phyloP scores from a whole-genome alignment of 805 yeast genomes.

The Candida hispaniensis region DNA sequence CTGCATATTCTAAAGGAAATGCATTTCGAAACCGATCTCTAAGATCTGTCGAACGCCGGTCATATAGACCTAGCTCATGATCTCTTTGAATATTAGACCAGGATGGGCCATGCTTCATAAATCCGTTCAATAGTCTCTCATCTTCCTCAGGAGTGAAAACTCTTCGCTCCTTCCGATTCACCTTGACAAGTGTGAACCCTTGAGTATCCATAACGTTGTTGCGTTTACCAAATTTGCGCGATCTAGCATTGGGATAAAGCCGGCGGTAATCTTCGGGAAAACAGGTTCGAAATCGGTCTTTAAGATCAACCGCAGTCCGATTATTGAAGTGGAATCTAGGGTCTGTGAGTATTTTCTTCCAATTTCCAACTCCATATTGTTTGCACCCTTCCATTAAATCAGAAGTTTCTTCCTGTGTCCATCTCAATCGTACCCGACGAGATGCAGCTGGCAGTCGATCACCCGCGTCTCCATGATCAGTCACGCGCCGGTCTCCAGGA shows the following conservation, averaged over 20 bases:
- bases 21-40: slow-evolving; percentile 38
- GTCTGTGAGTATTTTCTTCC: slow-evolving; percentile 37
- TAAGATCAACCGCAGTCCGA: slow-evolving; percentile 37
- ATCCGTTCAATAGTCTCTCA: slow-evolving; percentile 34
- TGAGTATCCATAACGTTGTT: slow-evolving; percentile 17
- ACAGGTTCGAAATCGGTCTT: slow-evolving; percentile 36
- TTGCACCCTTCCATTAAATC: slow-evolving; percentile 36
- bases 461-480: slow-evolving; percentile 2
- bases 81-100: slow-evolving; percentile 39
- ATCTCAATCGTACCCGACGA: slow-evolving; percentile 31
- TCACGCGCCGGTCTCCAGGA: slow-evolving; percentile 8
- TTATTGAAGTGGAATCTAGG: slow-evolving; percentile 32
- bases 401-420: slow-evolving; percentile 36
- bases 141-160: slow-evolving; percentile 36
- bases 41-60: slow-evolving; percentile 35
- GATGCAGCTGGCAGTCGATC: slow-evolving; percentile 13
- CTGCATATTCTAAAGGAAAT: slow-evolving; percentile 35
- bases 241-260: slow-evolving; percentile 36
- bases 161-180: slow-evolving; percentile 36
- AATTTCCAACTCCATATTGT: slow-evolving; percentile 36
- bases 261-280: slow-evolving; percentile 38
- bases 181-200: slow-evolving; percentile 31
- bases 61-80: slow-evolving; percentile 29
- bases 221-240: slow-evolving; percentile 28
- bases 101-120: slow-evolving; percentile 35